Evolutionary conservation across 805 yeast species (phyloP).

Genomic region (Cyberlindnera japonica): DNA sequence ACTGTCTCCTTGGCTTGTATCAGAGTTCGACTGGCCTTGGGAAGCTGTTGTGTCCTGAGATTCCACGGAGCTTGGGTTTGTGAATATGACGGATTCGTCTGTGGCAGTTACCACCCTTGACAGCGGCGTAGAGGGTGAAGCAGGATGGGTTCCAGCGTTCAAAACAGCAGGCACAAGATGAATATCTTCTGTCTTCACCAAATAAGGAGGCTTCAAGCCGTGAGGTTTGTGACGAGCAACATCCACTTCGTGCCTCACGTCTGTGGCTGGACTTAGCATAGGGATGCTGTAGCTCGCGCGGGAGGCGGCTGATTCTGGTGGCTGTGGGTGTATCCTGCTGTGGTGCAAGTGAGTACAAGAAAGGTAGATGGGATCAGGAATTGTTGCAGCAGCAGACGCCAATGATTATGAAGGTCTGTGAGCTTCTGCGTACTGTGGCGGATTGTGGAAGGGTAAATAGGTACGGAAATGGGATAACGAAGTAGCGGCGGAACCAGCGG

Average conservation of each 20-base stretch:
- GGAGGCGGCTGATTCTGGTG: too few relatives aligned
- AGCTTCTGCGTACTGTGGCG: too few relatives aligned
- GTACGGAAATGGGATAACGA: slow-evolving; percentile 1
- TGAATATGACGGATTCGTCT: slow-evolving; percentile 27
- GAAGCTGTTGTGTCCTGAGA: slow-evolving; percentile 24
- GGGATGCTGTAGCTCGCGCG: too few relatives aligned
- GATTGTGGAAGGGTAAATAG: too few relatives aligned
- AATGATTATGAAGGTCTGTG: too few relatives aligned
- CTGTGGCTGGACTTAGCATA: neutral
- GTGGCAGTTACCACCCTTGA: slow-evolving; percentile 22
- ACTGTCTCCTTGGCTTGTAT: neutral
- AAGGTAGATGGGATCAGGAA: too few relatives aligned
- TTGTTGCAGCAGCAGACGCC: too few relatives aligned
- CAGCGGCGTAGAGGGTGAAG: slow-evolving; percentile 19
- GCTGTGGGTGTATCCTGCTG: too few relatives aligned
- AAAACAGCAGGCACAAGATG: neutral
- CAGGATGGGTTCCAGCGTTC: neutral
- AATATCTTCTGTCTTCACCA: neutral
- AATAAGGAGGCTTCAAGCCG: neutral
- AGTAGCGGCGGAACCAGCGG: neutral
- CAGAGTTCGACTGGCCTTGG: slow-evolving; percentile 6
- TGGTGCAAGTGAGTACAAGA: too few relatives aligned
- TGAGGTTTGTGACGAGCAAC: neutral
- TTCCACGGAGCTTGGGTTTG: slow-evolving; percentile 25
- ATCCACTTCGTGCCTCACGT: neutral